These are phyloP conservation scores for Aspergillus tanneri DNA, from an alignment of 2,329 filamentous ascomycete genomes.

Conservation along the genomic window DNA sequence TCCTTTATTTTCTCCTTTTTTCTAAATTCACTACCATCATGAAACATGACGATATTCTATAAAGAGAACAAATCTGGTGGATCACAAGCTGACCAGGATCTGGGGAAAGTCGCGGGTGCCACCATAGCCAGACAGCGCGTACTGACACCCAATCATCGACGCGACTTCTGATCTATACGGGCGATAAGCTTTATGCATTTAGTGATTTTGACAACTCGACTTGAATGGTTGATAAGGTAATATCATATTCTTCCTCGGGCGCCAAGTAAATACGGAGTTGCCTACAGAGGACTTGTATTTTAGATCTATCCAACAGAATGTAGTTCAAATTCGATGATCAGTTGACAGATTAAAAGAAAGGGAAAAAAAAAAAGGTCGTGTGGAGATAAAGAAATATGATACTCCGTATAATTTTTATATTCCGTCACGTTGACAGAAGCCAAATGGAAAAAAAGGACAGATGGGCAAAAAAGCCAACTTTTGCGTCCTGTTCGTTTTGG, in stretches of 20 bases:
- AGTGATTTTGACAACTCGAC: background rate
- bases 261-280: no score
- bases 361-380: background rate
- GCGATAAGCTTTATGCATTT: background rate
- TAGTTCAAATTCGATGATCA: background rate
- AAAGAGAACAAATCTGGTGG: constrained; percentile 14
- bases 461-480: constrained; percentile 23
- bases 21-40: background rate
- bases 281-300: no score
- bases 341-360: constrained; percentile 1
- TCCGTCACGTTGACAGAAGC: no score
- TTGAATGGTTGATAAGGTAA: background rate
- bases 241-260: no score
- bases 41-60: background rate
- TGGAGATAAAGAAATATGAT: constrained; percentile 2
- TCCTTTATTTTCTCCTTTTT: background rate
- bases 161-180: background rate
- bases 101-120: constrained; percentile 15
- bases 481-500: constrained; percentile 34
- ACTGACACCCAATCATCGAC: constrained; percentile 14
- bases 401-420: no score
- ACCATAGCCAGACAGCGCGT: constrained; percentile 7
- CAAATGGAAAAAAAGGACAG: constrained; percentile 17
- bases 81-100: constrained; percentile 20
- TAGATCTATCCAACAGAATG: no score